A percentile compares a stretch with the other conserved stretches of the same genome.
phyloP scores from a whole-genome alignment of 2,329 filamentous ascomycete genomes.

The Penicillium sp. region DNA sequence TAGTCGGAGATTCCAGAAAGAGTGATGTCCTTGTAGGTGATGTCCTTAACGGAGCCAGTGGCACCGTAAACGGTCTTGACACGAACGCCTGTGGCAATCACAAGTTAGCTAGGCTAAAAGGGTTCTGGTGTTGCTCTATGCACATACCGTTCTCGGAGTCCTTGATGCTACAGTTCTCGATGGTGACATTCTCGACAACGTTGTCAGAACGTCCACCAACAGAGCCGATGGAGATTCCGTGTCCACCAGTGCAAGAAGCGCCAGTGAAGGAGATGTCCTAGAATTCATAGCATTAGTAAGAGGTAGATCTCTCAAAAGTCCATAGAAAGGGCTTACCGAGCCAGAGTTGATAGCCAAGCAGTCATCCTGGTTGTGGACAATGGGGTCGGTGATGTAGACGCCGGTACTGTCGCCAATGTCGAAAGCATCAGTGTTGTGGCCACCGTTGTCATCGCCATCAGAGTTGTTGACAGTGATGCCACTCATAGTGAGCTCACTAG shows the following conservation, averaged over 20 bases:
- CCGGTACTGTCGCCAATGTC: slow-evolving; percentile 54
- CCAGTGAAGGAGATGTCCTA: slow-evolving; percentile 50
- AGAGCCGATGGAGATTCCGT: slow-evolving; percentile 35
- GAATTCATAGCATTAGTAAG: not conserved
- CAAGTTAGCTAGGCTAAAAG: not conserved
- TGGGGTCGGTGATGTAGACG: slow-evolving; percentile 54
- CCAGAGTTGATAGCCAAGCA: slow-evolving; percentile 61
- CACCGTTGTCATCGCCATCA: slow-evolving; percentile 49
- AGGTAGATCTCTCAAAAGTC: not conserved
- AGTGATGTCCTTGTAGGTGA: slow-evolving; percentile 56
- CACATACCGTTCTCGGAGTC: slow-evolving; percentile 36
- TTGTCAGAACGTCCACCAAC: slow-evolving; percentile 53
- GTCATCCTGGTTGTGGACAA: slow-evolving; percentile 62
- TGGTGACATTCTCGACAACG: slow-evolving; percentile 52
- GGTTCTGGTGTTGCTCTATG: too few species aligned
- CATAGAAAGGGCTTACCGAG: slow-evolving; percentile 16
- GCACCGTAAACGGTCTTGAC: slow-evolving; percentile 54
- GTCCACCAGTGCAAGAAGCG: slow-evolving; percentile 42
- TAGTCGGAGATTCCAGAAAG: slow-evolving; percentile 53
- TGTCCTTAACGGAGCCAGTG: slow-evolving; percentile 52
- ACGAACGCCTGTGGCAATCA: slow-evolving; percentile 18
- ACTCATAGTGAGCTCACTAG: slow-evolving; percentile 52
- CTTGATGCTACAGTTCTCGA: slow-evolving; percentile 50
- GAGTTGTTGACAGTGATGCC: slow-evolving; percentile 59
- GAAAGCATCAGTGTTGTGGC: slow-evolving; percentile 61